These are phyloP conservation scores for Plasmodium inui DNA, from an alignment of 169 alveolate genomes.

Conservation along the genomic window DNA sequence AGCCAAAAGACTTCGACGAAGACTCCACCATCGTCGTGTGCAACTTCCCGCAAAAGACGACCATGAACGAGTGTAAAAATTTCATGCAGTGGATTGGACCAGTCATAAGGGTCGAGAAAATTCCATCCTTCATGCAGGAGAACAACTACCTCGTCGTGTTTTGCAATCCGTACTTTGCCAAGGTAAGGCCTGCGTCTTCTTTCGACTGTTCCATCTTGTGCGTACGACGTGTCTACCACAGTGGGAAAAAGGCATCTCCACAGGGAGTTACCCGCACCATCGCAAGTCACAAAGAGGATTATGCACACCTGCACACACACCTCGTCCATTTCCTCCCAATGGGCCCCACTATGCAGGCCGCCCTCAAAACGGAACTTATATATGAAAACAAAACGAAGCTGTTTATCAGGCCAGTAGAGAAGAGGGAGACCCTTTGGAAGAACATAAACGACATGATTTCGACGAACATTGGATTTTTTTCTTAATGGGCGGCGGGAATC, in stretches of 20 bases:
- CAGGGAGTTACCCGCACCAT: background rate
- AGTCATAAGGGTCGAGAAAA: constrained; percentile 80
- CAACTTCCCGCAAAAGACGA: constrained; percentile 78
- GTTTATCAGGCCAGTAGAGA: constrained; percentile 44
- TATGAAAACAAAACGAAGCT: constrained; percentile 69
- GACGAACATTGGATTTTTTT: constrained; percentile 43
- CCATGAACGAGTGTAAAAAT: constrained; percentile 79
- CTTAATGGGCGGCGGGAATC: background rate
- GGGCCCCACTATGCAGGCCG: constrained; percentile 3
- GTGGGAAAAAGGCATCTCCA: background rate
- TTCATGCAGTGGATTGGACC: constrained; percentile 86
- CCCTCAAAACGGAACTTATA: constrained; percentile 48
- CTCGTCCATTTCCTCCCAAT: background rate
- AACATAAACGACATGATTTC: constrained; percentile 60
- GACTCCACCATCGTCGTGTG: constrained; percentile 82
- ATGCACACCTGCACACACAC: background rate
- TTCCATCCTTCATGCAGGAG: constrained; percentile 59
- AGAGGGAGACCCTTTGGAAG: constrained; percentile 62
- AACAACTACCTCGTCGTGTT: constrained; percentile 80
- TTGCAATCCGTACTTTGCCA: constrained; percentile 78
- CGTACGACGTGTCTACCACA: background rate
- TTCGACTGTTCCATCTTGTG: background rate
- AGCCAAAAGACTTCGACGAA: constrained; percentile 83
- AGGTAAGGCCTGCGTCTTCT: constrained; percentile 57
- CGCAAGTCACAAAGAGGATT: background rate